Evolutionary conservation across 345 rosid species (phyloP).

Genomic region (Salix koriyanagi): DNA sequence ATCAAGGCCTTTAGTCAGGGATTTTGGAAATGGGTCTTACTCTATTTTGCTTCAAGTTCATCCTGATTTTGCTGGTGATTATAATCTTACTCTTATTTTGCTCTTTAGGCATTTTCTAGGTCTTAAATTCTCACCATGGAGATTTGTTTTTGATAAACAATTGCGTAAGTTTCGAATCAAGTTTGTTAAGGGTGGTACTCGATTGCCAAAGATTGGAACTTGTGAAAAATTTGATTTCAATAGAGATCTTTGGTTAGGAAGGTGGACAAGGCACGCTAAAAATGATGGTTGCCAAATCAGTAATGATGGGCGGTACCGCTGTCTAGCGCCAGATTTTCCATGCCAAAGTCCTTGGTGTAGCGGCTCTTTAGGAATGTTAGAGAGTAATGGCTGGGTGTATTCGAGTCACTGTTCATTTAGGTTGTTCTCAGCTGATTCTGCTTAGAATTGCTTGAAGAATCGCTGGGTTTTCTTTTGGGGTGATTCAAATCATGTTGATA

Average conservation of each 20-base stretch:
- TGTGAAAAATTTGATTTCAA: conserved; percentile 63
- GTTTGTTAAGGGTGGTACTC: conserved; percentile 32
- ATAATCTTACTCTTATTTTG: conserved; percentile 61
- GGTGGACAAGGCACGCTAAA: conserved; percentile 86
- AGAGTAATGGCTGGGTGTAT: conserved; percentile 98
- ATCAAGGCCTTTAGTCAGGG: conserved; percentile 72
- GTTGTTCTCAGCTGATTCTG: conserved; percentile 49
- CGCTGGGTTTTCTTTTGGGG: conserved; percentile 99
- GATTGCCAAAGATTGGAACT: conserved; percentile 43
- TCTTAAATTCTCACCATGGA: conserved; percentile 56
- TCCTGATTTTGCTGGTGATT: conserved; percentile 77
- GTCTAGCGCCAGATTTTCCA: conserved; percentile 53
- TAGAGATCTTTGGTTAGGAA: conserved; percentile 68
- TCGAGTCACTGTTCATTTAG: conserved; percentile 76
- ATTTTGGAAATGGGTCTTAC: conserved; percentile 78
- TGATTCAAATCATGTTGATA: conserved; percentile 90
- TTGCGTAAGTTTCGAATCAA: conserved; percentile 46
- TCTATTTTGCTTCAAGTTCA: conserved; percentile 72
- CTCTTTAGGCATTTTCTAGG: conserved; percentile 78
- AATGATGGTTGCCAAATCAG: conserved; percentile 62
- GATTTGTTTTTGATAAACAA: conserved; percentile 54
- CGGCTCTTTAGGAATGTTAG: conserved; percentile 64
- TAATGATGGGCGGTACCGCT: conserved; percentile 71
- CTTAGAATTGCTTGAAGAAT: conserved; percentile 73
- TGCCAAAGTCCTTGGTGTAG: conserved; percentile 83